phyloP scores from a whole-genome alignment of 768 basidiomycete species.

The Tulasnella sp. region DNA sequence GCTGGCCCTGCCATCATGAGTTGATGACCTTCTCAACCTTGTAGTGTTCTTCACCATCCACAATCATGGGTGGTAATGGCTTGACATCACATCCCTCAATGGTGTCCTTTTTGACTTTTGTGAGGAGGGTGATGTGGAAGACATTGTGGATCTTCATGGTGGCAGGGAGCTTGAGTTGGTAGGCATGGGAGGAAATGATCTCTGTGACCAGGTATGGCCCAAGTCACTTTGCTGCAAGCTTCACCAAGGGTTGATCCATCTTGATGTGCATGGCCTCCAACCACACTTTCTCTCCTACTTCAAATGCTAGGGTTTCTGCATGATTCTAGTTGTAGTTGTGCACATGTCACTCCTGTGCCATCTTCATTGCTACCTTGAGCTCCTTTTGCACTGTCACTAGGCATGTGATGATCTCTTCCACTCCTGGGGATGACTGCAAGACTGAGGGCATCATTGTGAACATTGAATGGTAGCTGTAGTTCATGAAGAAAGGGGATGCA shows the following conservation, averaged over 20 bases:
- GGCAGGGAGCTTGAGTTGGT: neutral
- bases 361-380: neutral
- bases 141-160: neutral
- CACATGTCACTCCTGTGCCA: neutral
- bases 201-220: neutral
- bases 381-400: neutral
- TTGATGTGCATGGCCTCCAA: neutral
- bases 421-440: neutral
- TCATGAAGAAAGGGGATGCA: neutral
- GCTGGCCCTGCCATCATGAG: no score
- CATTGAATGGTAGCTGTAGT: conserved; percentile 5
- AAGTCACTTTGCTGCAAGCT: neutral
- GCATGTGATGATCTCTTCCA: neutral
- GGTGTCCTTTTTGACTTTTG: neutral
- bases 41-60: no score
- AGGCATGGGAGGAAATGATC: neutral
- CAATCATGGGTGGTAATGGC: no score
- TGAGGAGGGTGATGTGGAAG: neutral
- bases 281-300: neutral
- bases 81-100: no score
- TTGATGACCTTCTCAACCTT: no score
- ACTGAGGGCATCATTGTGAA: neutral
- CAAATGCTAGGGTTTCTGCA: neutral
- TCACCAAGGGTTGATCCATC: neutral
- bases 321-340: neutral